phyloP scores from a whole-genome alignment of 164 flowering plant genomes.

The Litsea cubeba region DNA sequence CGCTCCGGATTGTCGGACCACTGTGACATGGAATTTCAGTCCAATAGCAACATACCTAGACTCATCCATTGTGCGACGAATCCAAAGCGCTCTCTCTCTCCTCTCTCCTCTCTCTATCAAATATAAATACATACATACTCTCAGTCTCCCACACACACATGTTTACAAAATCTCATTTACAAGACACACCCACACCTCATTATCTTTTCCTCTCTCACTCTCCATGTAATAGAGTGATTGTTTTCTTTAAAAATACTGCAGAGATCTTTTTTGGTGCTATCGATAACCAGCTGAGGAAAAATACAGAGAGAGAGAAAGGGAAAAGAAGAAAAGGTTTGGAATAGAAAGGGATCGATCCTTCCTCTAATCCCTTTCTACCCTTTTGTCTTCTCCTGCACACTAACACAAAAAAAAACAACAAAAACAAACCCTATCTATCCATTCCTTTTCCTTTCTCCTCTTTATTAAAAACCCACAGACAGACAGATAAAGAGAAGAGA shows the following conservation, averaged over 20 bases:
- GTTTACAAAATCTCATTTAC: too few relatives aligned
- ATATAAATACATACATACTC: too few relatives aligned
- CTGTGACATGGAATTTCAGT: too few relatives aligned
- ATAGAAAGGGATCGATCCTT: constrained; percentile 12
- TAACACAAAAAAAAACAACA: neutral
- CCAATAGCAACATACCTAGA: too few relatives aligned
- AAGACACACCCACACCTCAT: neutral
- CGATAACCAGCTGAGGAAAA: neutral
- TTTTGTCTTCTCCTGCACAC: constrained; percentile 35
- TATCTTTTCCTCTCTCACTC: neutral
- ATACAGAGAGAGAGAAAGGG: neutral
- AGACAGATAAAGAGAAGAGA: neutral
- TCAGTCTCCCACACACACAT: too few relatives aligned
- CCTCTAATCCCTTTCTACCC: constrained; percentile 17
- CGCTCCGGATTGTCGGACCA: too few relatives aligned
- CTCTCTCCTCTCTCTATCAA: too few relatives aligned
- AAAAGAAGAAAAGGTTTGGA: neutral
- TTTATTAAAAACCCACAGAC: neutral
- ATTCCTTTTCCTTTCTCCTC: neutral
- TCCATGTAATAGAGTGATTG: neutral
- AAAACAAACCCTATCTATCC: neutral
- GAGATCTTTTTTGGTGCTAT: constrained; percentile 11
- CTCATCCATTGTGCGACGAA: too few relatives aligned
- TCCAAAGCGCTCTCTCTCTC: too few relatives aligned
- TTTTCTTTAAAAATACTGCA: constrained; percentile 1